phyloP scores from a whole-genome alignment of 1,284 basidiomycete species.

The Tilletia caries region DNA sequence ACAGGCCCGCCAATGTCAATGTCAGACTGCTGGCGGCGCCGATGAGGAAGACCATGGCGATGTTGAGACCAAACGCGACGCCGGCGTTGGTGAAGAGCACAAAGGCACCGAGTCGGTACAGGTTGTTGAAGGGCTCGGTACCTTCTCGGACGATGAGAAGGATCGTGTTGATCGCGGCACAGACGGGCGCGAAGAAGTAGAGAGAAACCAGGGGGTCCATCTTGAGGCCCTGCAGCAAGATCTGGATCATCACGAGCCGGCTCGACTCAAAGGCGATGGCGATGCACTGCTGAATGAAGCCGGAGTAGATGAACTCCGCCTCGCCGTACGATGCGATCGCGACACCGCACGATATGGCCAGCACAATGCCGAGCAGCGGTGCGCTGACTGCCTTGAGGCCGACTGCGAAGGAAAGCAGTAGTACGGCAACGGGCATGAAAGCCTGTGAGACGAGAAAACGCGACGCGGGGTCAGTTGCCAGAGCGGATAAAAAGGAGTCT shows the following conservation, averaged over 20 bases:
- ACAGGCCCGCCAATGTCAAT: conserved; percentile 88
- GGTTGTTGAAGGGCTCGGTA: conserved; percentile 75
- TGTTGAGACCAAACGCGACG: conserved; percentile 85
- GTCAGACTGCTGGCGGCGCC: conserved; percentile 81
- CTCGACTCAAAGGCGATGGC: conserved; percentile 72
- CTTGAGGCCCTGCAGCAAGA: conserved; percentile 88
- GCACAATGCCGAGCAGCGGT: conserved; percentile 76
- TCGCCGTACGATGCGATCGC: conserved; percentile 85
- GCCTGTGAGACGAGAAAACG: conserved; percentile 61
- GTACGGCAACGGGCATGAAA: conserved; percentile 91
- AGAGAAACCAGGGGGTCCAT: conserved; percentile 92
- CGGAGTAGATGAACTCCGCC: conserved; percentile 75
- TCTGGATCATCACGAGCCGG: conserved; percentile 91
- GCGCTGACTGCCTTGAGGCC: conserved; percentile 82
- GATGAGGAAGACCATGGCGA: conserved; percentile 91
- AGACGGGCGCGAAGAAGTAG: conserved; percentile 73
- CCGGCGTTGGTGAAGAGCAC: conserved; percentile 78
- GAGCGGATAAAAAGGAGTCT: background rate
- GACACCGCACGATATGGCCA: conserved; percentile 86
- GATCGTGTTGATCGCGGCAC: conserved; percentile 79
- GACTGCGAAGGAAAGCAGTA: conserved; percentile 87
- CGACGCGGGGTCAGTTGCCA: background rate
- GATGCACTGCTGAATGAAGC: conserved; percentile 66
- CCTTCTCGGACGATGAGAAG: conserved; percentile 87
- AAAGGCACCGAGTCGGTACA: conserved; percentile 69